Evolutionary conservation across 2,329 filamentous ascomycete genomes (phyloP).

Genomic region (Verticillium klebahnii): DNA sequence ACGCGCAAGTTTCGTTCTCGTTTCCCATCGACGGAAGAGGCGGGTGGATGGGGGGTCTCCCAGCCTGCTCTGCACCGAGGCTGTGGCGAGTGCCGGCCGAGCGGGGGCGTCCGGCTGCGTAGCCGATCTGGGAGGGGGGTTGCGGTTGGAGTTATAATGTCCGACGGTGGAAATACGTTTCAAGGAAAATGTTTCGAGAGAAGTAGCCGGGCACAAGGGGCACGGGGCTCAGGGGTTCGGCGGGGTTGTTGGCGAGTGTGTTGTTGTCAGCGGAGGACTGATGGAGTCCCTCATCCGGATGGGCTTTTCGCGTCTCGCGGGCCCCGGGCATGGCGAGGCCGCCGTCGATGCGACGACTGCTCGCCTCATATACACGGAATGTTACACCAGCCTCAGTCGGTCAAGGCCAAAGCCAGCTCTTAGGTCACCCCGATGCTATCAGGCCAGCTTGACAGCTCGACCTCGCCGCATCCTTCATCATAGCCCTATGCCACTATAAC

Average conservation of each 20-base stretch:
- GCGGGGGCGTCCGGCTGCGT: background rate
- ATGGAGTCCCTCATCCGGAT: background rate
- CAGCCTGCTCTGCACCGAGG: background rate
- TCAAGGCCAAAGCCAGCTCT: background rate
- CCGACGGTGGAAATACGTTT: background rate
- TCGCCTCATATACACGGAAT: background rate
- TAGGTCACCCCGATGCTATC: background rate
- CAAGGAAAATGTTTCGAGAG: background rate
- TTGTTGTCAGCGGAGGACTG: background rate
- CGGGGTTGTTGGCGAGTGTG: background rate
- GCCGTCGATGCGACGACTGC: background rate
- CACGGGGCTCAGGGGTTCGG: background rate
- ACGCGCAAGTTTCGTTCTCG: background rate
- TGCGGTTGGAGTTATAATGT: background rate
- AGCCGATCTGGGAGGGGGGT: background rate
- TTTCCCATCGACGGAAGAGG: background rate
- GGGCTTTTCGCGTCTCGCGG: background rate
- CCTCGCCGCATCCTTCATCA: background rate
- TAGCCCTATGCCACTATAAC: background rate
- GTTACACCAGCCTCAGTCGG: background rate
- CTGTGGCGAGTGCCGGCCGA: background rate
- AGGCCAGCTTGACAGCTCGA: background rate
- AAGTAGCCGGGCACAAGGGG: background rate
- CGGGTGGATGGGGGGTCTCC: background rate
- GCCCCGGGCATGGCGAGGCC: background rate